phyloP scores from a whole-genome alignment of 2,329 filamentous ascomycete species.

The Seiridium unicorne region DNA sequence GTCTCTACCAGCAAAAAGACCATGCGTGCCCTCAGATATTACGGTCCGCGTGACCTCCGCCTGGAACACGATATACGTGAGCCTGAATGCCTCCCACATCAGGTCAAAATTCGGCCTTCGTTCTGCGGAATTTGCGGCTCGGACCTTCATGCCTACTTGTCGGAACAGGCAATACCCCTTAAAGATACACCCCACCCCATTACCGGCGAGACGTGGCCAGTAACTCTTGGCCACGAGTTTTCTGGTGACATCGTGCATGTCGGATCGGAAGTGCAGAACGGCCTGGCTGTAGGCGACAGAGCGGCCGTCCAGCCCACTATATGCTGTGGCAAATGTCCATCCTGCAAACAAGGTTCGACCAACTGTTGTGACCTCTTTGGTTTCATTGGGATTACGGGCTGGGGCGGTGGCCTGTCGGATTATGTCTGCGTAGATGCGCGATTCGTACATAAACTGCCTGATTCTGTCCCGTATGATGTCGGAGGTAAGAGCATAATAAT shows the following conservation, averaged over 20 bases:
- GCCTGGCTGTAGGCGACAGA: slow-evolving; percentile 51
- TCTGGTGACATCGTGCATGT: slow-evolving; percentile 58
- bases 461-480: slow-evolving; percentile 49
- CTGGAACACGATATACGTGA: slow-evolving; percentile 11
- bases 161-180: slow-evolving; percentile 26
- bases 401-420: slow-evolving; percentile 56
- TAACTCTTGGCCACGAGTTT: slow-evolving; percentile 66
- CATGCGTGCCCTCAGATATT: too few species aligned
- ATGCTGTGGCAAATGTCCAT: slow-evolving; percentile 53
- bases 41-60: too few species aligned
- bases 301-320: slow-evolving; percentile 62
- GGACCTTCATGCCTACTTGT: slow-evolving; percentile 30
- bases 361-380: slow-evolving; percentile 57
- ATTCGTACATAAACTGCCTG: slow-evolving; percentile 48
- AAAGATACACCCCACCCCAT: slow-evolving; percentile 48
- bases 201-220: slow-evolving; percentile 54
- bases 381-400: slow-evolving; percentile 30
- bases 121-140: slow-evolving; percentile 33
- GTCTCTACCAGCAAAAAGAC: too few species aligned
- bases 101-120: slow-evolving; percentile 24
- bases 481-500: slow-evolving; percentile 26
- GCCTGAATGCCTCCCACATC: slow-evolving; percentile 17
- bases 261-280: slow-evolving; percentile 42
- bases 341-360: slow-evolving; percentile 49
- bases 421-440: slow-evolving; percentile 49